These are phyloP conservation scores for Apodospora peruviana DNA, from an alignment of 495 filamentous ascomycete genomes.

Conservation along the genomic window DNA sequence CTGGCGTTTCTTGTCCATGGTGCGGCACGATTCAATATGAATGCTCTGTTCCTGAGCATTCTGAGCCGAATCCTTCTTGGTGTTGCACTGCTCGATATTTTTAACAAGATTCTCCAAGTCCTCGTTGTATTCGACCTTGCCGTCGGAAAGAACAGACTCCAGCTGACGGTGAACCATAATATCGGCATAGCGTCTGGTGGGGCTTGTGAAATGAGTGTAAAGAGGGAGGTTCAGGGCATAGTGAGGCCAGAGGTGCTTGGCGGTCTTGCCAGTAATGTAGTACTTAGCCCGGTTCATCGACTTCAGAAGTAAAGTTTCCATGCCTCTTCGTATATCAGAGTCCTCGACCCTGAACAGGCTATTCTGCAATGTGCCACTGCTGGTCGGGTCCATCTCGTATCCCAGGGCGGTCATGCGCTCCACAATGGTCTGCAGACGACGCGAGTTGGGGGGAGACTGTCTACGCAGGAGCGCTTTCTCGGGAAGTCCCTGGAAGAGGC, in stretches of 20 bases:
- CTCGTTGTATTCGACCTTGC: conserved; percentile 77
- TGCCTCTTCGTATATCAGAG: conserved; percentile 83
- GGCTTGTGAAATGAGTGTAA: conserved; percentile 97
- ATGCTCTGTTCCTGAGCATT: conserved; percentile 98
- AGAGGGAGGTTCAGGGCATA: conserved; percentile 89
- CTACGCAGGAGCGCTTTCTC: conserved; percentile 90
- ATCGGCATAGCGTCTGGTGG: conserved; percentile 90
- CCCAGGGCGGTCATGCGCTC: conserved; percentile 90
- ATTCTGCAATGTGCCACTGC: conserved; percentile 85
- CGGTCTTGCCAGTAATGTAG: conserved; percentile 69
- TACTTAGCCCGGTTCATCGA: conserved; percentile 96
- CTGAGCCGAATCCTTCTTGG: conserved; percentile 97
- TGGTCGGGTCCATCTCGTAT: conserved; percentile 79
- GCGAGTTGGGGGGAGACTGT: conserved; percentile 76
- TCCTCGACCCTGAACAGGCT: conserved; percentile 90
- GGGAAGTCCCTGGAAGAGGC: conserved; percentile 69
- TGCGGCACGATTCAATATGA: conserved; percentile 93
- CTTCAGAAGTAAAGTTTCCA: conserved; percentile 93
- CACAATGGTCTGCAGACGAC: conserved; percentile 82
- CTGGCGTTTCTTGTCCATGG: conserved; percentile 82
- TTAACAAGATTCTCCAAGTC: conserved; percentile 84
- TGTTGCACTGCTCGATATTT: conserved; percentile 94
- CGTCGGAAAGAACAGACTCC: conserved; percentile 78
- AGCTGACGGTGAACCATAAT: conserved; percentile 94
- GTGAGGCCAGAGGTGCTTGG: conserved; percentile 71